phyloP scores from a whole-genome alignment of 75 land plant genomes.

The Gnetum montanum region DNA sequence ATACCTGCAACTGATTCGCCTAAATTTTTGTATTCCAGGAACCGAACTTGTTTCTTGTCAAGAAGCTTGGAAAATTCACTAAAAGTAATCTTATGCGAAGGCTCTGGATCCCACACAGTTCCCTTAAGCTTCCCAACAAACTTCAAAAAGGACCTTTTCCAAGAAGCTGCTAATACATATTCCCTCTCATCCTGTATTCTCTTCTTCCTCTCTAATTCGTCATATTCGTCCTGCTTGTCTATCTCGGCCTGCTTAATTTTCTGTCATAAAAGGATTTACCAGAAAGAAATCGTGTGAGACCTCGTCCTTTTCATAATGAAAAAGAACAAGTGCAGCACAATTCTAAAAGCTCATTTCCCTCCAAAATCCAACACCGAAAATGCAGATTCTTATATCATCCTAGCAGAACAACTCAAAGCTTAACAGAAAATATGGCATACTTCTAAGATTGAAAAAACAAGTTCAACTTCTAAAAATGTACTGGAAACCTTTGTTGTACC shows the following conservation, averaged over 20 bases:
- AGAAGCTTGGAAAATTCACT: conserved; percentile 79
- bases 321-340: too few species aligned
- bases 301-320: too few species aligned
- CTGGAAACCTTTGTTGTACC: too few species aligned
- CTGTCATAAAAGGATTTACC: conserved; percentile 19
- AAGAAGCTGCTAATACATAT: conserved; percentile 45
- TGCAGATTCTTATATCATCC: too few species aligned
- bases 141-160: conserved; percentile 51
- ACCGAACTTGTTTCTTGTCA: conserved; percentile 60
- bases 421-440: too few species aligned
- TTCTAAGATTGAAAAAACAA: too few species aligned
- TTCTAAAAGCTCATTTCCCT: too few species aligned
- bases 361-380: too few species aligned
- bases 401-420: too few species aligned
- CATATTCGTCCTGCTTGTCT: conserved; percentile 41
- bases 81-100: conserved; percentile 54
- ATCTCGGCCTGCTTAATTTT: conserved; percentile 50
- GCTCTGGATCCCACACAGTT: conserved; percentile 82
- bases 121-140: conserved; percentile 76
- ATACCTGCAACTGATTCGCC: conserved; percentile 83
- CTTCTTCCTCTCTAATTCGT: conserved; percentile 48
- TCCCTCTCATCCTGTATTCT: conserved; percentile 76
- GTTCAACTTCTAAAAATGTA: too few species aligned
- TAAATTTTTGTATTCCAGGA: conserved; percentile 81
- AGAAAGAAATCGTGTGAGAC: too few species aligned